Percentiles rank a stretch among this genome's conserved stretches.
These are phyloP conservation scores for Margaritispora aquatica DNA, from an alignment of 495 filamentous ascomycete species.

Conservation along the genomic window DNA sequence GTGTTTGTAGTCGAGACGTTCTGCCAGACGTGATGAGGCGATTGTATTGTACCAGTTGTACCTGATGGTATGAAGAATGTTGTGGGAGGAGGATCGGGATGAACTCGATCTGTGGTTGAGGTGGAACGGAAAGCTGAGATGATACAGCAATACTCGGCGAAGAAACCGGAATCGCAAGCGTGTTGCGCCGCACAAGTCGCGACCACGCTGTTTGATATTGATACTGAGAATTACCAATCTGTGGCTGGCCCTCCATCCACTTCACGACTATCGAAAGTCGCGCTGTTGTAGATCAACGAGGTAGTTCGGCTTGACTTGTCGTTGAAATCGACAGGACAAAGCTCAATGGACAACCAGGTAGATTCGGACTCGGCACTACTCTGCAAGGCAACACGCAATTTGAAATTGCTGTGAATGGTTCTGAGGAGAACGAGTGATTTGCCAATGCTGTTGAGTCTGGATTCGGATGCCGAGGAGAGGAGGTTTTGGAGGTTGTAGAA, in stretches of 20 bases:
- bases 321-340: neutral
- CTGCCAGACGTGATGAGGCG: conserved; percentile 41
- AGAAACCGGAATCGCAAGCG: conserved; percentile 11
- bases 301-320: neutral
- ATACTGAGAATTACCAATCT: conserved; percentile 24
- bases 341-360: neutral
- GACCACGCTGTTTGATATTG: conserved; percentile 26
- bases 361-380: no score
- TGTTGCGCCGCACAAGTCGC: conserved; percentile 24
- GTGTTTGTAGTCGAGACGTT: conserved; percentile 33
- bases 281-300: conserved; percentile 4
- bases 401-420: neutral
- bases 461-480: neutral
- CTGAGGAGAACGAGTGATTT: neutral
- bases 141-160: conserved; percentile 18
- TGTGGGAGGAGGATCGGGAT: conserved; percentile 43
- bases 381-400: neutral
- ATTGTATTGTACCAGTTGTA: conserved; percentile 49
- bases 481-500: neutral
- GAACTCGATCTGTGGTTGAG: conserved; percentile 32
- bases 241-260: conserved; percentile 27
- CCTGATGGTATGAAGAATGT: conserved; percentile 43
- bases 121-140: conserved; percentile 24
- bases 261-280: conserved; percentile 16
- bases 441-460: neutral